These are phyloP conservation scores for Tylopilus vinaceipallidus DNA, from an alignment of 768 basidiomycete genomes.

Conservation along the genomic window DNA sequence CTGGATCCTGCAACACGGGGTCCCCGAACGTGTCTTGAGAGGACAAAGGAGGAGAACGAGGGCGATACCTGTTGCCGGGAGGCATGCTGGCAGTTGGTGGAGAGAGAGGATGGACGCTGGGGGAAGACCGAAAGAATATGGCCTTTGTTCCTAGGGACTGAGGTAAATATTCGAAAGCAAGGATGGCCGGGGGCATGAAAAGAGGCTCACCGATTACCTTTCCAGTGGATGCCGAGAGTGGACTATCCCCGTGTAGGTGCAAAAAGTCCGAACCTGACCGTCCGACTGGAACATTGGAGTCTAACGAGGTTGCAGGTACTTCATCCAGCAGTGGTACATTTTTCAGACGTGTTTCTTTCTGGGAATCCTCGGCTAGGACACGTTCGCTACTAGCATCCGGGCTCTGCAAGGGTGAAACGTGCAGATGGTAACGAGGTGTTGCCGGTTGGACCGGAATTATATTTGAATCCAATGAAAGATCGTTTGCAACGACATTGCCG, in stretches of 20 bases:
- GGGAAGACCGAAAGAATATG: conserved; percentile 35
- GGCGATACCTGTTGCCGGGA: conserved; percentile 19
- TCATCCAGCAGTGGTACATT: too few species aligned
- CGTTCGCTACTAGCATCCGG: conserved; percentile 17
- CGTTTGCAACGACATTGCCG: conserved; percentile 28
- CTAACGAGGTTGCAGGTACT: conserved; percentile 24
- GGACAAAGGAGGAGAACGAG: conserved; percentile 36
- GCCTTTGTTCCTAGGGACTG: conserved; percentile 31
- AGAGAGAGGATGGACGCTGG: conserved; percentile 16
- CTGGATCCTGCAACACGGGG: conserved; percentile 46
- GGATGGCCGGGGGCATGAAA: conserved; percentile 12
- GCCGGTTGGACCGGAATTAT: conserved; percentile 33
- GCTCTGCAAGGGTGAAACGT: conserved; percentile 14
- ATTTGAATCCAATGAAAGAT: conserved; percentile 43
- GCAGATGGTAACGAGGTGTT: conserved; percentile 50
- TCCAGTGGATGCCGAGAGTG: conserved; percentile 30
- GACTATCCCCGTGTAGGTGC: conserved; percentile 18
- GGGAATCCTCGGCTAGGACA: conserved; percentile 41
- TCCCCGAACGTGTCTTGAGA: conserved; percentile 68
- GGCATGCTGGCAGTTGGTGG: conserved; percentile 24
- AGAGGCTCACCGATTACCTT: conserved; percentile 33
- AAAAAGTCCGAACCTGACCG: conserved; percentile 27
- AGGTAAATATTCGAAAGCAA: conserved; percentile 27
- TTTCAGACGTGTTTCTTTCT: too few species aligned
- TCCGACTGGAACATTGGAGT: conserved; percentile 23